Base-by-base conservation (phyloP, 2,329 filamentous ascomycete species). In the Beauveria brongniartii region DNA sequence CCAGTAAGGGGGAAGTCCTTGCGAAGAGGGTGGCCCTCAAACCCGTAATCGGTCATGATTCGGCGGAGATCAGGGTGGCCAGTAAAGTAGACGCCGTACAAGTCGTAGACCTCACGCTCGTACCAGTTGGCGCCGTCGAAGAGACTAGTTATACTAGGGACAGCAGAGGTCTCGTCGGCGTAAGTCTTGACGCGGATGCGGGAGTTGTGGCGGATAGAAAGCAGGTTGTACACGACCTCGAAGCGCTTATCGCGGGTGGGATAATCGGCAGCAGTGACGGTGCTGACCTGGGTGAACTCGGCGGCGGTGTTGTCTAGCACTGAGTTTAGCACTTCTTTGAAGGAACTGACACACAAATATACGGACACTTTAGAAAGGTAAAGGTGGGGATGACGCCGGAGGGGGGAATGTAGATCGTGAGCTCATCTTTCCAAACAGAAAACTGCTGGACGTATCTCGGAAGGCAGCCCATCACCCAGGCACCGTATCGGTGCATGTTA, bases 21-120 rank as follows among this genome's bases (percentile, higher is more conserved):
- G 72, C 95, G 86, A 72, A 99, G 79, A 47, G 94, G 94, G 78
- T 99, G 94, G 58, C 94, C 94, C 75, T 99, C 95, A 72, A 99
- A 99, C 58, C 94, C 94, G 75, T 99, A 99, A 75, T 99, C 94
- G 66, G 94, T 99, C 93, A 99, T 95, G 79, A 99, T 97, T 68
- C 94, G 86, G 74, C 94, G 87, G 69, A 99, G 81, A 78, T 99
- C 95, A 44, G 94, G 94, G 80, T 99, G 94, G 64, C 89, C 91
- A 59, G 88, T 82, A 77, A 99, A 99, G 82, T 97, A 97, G 67
- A 99, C 92, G 65, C 94, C 94, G 72, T 96, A 99, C 70, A 99
- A 77, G 76, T 99, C 94, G 78, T 97, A 97, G 26, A 96, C 92
- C 78, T 99, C 94, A 67, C 94, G 86, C 81, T 99, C 94, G 74